Percentiles rank a stretch among this genome's conserved stretches.
Evolutionary conservation across 2,329 filamentous ascomycete species (phyloP).

Genomic region (Bipolaris victoriae): DNA sequence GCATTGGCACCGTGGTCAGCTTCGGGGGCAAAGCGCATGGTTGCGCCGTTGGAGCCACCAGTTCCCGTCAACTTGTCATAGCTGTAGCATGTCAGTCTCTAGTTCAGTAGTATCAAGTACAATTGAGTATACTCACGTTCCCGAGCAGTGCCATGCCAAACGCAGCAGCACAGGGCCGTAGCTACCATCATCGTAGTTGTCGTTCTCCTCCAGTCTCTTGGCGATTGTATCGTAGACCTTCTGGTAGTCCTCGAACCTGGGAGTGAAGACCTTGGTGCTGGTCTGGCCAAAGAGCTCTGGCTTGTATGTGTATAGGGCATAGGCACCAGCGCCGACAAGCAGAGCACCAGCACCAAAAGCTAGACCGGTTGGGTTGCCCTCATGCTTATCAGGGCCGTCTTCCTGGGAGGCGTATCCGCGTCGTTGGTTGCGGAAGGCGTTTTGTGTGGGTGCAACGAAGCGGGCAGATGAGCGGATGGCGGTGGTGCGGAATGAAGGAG

Average conservation of each 20-base stretch:
- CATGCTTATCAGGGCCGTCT: slow-evolving; percentile 51
- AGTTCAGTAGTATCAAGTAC: too few relatives aligned
- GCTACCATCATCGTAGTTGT: slow-evolving; percentile 95
- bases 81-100: slow-evolving; percentile 33
- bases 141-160: slow-evolving; percentile 91
- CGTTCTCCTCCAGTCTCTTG: slow-evolving; percentile 78
- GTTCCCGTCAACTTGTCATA: slow-evolving; percentile 88
- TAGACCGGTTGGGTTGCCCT: slow-evolving; percentile 59
- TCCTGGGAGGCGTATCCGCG: slow-evolving; percentile 75
- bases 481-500: slow-evolving; percentile 62
- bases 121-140: slow-evolving; percentile 61
- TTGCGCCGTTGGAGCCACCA: slow-evolving; percentile 93
- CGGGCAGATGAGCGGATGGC: slow-evolving; percentile 60
- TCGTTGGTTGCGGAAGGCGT: slow-evolving; percentile 76
- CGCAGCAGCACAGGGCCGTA: slow-evolving; percentile 91
- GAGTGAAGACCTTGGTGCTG: slow-evolving; percentile 64
- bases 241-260: slow-evolving; percentile 88
- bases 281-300: slow-evolving; percentile 51
- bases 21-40: slow-evolving; percentile 94
- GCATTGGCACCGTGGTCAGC: slow-evolving; percentile 91
- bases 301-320: slow-evolving; percentile 61
- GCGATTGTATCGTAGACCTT: slow-evolving; percentile 92
- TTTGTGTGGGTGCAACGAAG: slow-evolving; percentile 65
- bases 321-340: slow-evolving; percentile 36
- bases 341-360: slow-evolving; percentile 43